Evolutionary conservation across 2,329 filamentous ascomycete genomes (phyloP), one percentile per base, ranked within the genome.

Genomic region (Calonectria pseudoturangicola): DNA sequence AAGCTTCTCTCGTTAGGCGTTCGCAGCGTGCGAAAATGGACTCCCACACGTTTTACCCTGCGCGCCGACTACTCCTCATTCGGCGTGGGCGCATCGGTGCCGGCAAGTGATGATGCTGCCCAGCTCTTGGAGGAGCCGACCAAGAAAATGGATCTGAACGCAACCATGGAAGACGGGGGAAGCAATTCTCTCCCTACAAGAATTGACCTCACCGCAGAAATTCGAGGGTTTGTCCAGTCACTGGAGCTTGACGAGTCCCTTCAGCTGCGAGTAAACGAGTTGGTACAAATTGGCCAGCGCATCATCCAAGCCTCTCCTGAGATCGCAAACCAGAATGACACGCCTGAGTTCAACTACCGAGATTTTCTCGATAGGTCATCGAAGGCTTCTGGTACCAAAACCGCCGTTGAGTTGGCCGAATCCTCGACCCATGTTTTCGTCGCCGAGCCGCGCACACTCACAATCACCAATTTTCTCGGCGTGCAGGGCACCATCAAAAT

Each of bases 381-480:
- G 51, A 70, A 70, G 54, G 39, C 13, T 48, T 5, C 65, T 4
- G 45, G 70, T 1, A 69, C 71, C 30, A 76, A 51, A 8, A 58
- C 45, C 12, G 36, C 69, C 13, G 70, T 60, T 6, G 56, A 70
- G 9, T 4, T 60, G 18, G 47, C 51, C 68, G 70, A 56, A 4
- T 21, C 64, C 2, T 78, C 58, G 2, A 68, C 45, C 4, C 43
- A 74, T 4, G 56, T 72, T 36, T 78, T 78, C 28, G 68, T 73
- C 21, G 77, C 77, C 4, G 75, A 75, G 45, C 77, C 75, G 9
- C 60, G 48, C 0, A 73, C 3, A 1, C 72, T 78, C 21, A 76
- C 62, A 43, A 72, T 78, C 16, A 76, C 74, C 30, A 78, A 79
- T 51, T 78, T 79, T n/a, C 75, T 79, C 4, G 66, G 77, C n/a